Evolutionary conservation across 306 rosid genomes (phyloP), one percentile per base, ranked within the genome.

Genomic region (Corylus americana): DNA sequence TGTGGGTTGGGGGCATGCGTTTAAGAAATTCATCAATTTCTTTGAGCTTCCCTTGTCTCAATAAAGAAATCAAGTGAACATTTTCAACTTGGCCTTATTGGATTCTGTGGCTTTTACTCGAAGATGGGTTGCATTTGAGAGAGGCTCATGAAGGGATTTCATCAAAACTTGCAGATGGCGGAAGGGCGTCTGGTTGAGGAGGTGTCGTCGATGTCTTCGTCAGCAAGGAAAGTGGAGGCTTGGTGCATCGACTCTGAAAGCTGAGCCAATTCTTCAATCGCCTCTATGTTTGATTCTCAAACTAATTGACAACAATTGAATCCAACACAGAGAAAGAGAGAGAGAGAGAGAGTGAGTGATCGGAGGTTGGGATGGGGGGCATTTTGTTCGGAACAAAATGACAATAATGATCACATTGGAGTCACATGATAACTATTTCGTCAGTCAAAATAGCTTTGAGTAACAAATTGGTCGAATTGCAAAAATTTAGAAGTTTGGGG

Each of bases 161-260:
- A 63, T 84, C 77, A 78, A 88, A 88, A 45, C 78, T 86, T 64
- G 84, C 22, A 37, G 85, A 68, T 54, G 88, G 92, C 92, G 68
- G 98, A 85, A 25, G 91, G 78, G 63, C 98, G 83, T 81, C 88
- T 88, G 61, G 95, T 81, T 75, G 89, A 85, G 5, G 71, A 74
- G 54, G 50, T 83, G 50, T 94, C 98, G 76, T 92, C 97, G 10
- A 95, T 85, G 66, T 95, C 98, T 81, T 92, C 98, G 74, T 95
- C 98, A 58, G 98, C 97, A 45, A 92, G 98, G 8, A 95, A 57
- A 64, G 98, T 86, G 35, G 94, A 64, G 11, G 97, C 98, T 72
- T 95, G 98, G 72, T 91, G 95, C 96, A 95, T 92, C 74, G 98
- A 88, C 75, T 85, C 94, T 8, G 98, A 92, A 4, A 95, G 92